phyloP scores from a whole-genome alignment of 306 rosid species.

The Argentina anserina region DNA sequence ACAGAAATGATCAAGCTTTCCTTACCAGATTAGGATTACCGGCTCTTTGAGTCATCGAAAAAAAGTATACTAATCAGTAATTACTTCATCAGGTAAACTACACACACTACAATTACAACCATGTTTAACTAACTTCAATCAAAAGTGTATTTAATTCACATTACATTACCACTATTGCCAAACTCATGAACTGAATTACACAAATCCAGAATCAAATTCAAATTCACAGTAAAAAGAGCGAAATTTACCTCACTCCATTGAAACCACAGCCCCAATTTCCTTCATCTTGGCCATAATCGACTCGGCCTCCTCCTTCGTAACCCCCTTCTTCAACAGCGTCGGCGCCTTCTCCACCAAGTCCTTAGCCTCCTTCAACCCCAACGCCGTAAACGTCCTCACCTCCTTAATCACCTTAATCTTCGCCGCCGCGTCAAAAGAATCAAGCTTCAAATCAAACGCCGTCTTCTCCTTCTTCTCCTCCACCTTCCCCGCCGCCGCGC shows the following conservation, averaged over 20 bases:
- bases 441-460: conserved; percentile 81
- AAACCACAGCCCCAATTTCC: conserved; percentile 80
- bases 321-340: conserved; percentile 81
- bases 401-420: conserved; percentile 92
- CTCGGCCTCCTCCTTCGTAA: conserved; percentile 85
- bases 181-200: background rate
- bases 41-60: background rate
- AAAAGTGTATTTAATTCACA: background rate
- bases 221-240: background rate
- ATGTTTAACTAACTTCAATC: background rate
- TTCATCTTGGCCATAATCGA: conserved; percentile 76
- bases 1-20: background rate
- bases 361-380: conserved; percentile 98
- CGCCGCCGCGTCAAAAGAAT: conserved; percentile 66
- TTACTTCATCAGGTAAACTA: no score
- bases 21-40: background rate
- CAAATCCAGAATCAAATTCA: background rate
- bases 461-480: conserved; percentile 76
- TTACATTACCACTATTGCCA: background rate
- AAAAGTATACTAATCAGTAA: background rate
- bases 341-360: conserved; percentile 95
- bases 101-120: no score
- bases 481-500: conserved; percentile 35
- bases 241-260: conserved; percentile 72
- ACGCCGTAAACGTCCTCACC: conserved; percentile 76